Base-by-base conservation (phyloP, 179 eudicot genomes). In the Spinacia oleracea region DNA sequence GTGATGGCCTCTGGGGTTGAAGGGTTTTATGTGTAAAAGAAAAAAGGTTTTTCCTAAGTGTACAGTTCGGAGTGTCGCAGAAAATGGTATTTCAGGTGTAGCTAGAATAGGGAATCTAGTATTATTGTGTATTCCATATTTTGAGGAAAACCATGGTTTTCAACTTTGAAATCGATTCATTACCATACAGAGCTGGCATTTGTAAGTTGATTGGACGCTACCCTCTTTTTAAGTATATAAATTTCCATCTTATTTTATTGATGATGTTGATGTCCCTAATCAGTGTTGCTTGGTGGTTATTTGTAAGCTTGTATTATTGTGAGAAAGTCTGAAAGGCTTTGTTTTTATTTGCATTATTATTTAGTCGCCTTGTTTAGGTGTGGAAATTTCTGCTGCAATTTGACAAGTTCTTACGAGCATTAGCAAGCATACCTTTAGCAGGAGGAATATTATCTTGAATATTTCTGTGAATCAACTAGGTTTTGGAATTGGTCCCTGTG, bases 1-100 rank as follows among this genome's bases (percentile, higher is more conserved):
- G 83, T 65, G 87, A 86, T 31, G 80, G 84, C 62, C 81, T 74
- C 60, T 58, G 84, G 89, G 79, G 76, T 79, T 88, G 90, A 91
- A 73, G 83, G 83, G 82, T 68, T 83, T 85, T 81, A 43, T 55
- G 27, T 62, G 62, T 63, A 68, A 53, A 69, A 60, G 35, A 76
- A 60, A 76, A 60, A 77, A 59, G 48, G 59, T 29, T 66, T 55
- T 73, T 74, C 48, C 63, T n/a, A 73, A 82, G 81, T 80, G 87
- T 85, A 85, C 85, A 85, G 85, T 70, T 73, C 40, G 56, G 83
- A 80, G 65, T 40, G 1, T 70, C 32, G 77, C 76, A 77, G 81
- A 83, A 77, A 59, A 68, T 34, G 38, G 72, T 75, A 55, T 78
- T 68, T 74, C 79, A 29, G 74, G 58, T 77, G 75, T 77, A 81